Evolutionary conservation across 345 rosid genomes (phyloP), one percentile per base, ranked within the genome.

Genomic region (Erodium maritimum): DNA sequence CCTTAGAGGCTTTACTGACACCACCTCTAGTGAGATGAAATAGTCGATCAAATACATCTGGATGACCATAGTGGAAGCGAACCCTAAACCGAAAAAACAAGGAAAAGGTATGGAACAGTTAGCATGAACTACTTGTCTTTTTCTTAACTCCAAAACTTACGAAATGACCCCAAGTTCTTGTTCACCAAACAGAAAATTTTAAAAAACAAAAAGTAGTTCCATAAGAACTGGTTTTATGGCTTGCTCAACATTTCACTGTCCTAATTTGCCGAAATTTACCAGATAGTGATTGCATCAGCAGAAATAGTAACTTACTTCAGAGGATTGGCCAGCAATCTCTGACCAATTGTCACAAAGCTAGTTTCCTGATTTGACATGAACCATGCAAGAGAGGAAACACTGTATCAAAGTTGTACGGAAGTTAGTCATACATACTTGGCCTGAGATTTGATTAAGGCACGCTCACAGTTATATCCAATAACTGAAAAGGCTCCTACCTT

Each of bases 11-110:
- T 82, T 94, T 94, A 73, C 99, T 87, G 34, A 94, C 80, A 73
- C 99, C 99, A 48, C 99, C 99, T 75, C 99, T 87, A 19, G 96
- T 87, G 42, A 94, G 88, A 74, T 94, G 99, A 77, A 94, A 94
- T 24, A 94, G 85, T 80, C 99, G 80, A 73, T 94, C 99, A 58
- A 94, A 94, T 45, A 94, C 96, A 85, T 94, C 99, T 2, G 99
- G 99, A 76, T 94, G 99, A 62, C 97, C 99, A 75, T 94, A 94
- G 67, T 94, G 99, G 72, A 94, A 94, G 55, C 99, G 97, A 55
- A 94, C 99, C 90, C 99, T 94, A 64, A 51, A 67, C 55, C 3
- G 33, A 7, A 3, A 25, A 51, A 61, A 55, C 57, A 17, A 22
- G 55, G 33, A n/a, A 55, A 2, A 6, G 12, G 23, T 54, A 19